Percentiles rank a stretch among this genome's conserved stretches.
Conservation (phyloP, 345 rosid genomes). For the Salix dunnii region DNA sequence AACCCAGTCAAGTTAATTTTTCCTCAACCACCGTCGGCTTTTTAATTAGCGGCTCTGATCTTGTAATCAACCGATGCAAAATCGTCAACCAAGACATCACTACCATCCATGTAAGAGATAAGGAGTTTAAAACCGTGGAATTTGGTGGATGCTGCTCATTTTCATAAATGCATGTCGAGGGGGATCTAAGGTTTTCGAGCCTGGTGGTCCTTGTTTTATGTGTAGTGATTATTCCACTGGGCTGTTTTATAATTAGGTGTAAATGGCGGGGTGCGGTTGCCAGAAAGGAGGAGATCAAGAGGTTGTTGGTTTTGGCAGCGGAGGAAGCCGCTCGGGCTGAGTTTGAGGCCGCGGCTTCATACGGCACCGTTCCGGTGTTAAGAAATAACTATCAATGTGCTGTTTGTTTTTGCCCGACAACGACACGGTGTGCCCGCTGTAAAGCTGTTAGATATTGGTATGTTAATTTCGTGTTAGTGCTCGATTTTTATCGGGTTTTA, state of each 20-base stretch:
- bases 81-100: constrained; percentile 3
- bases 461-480: constrained; percentile 11
- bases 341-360: constrained; percentile 54
- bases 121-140: background rate
- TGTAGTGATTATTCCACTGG: constrained; percentile 43
- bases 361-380: constrained; percentile 35
- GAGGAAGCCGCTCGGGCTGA: constrained; percentile 88
- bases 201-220: constrained; percentile 55
- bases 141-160: constrained; percentile 18
- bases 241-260: constrained; percentile 47
- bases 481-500: background rate
- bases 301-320: constrained; percentile 71
- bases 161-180: constrained; percentile 75
- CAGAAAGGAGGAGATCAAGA: constrained; percentile 67
- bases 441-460: constrained; percentile 92
- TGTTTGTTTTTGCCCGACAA: constrained; percentile 70
- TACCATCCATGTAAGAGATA: background rate
- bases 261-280: constrained; percentile 63
- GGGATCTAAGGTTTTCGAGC: constrained; percentile 88
- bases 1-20: background rate
- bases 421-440: constrained; percentile 82
- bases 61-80: constrained; percentile 28
- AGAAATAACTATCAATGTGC: constrained; percentile 50
- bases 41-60: constrained; percentile 16
- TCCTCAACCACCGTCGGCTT: background rate